Evolutionary conservation across 139 green algal genomes (phyloP), one percentile per base, ranked within the genome.

Genomic region (Chlamydomonas asymmetrica): DNA sequence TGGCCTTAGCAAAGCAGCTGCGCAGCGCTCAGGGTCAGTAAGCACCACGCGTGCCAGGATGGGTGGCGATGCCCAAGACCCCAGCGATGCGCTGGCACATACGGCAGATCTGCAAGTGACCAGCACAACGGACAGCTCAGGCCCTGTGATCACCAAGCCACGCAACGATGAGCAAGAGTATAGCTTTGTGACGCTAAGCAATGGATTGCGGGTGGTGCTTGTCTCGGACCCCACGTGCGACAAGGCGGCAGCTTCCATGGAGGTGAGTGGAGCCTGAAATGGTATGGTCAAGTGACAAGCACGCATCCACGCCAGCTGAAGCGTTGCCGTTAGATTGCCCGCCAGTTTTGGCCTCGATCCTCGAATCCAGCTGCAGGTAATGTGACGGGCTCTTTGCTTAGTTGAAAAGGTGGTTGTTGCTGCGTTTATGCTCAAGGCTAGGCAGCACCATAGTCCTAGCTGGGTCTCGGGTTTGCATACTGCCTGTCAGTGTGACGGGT

Each of bases 161-260:
- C 5, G 34, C 31, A 48, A 43, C n/a, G 8, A 25, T 61, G 0
- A 41, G 10, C 25, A 25, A 40, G 35, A 32, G 43, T 49, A 67
- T 18, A 16, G 37, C 35, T 52, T 25, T 52, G 13, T 52, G 18
- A 16, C 18, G 13, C 45, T 52, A 16, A 13, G 13, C 45, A 95
- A 95, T 62, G 80, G 71, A 0, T 54, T 95, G 3, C 16, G 84
- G 16, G 84, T 66, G 1, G 54, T 94, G 25, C 65, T 95, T 13
- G 75, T 95, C 10, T 77, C 59, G 31, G 91, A 96, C 65, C 43
- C 66, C 2, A 45, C 78, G 0, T 84, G 91, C 0, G 92, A 96
- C 67, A 96, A 97, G 71, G 91, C 90, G 16, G 92, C 91, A 5
- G 93, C 90, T 4, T 68, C 76, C 23, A 73, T 82, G 60, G 68